phyloP scores from a whole-genome alignment of 805 yeast species.

The Candida glaebosa region DNA sequence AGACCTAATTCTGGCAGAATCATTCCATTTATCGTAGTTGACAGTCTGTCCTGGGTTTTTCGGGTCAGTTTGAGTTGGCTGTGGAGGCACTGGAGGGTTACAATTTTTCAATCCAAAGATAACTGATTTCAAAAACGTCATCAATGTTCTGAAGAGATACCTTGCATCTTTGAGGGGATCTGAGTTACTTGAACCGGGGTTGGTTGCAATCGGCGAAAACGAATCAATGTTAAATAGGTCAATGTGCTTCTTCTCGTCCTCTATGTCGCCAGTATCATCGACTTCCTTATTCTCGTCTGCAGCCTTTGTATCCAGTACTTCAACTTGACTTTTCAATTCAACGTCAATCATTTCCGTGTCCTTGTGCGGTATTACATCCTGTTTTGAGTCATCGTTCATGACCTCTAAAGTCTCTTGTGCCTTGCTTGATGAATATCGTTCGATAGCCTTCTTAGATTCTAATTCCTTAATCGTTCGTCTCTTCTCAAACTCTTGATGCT shows the following conservation, averaged over 20 bases:
- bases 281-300: constrained; percentile 1
- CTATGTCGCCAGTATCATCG: constrained; percentile 1
- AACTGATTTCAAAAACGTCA: constrained; percentile 87
- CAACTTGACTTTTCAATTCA: constrained; percentile 12
- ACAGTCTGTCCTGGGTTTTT: constrained; percentile 35
- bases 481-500: constrained; percentile 52
- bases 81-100: constrained; percentile 67
- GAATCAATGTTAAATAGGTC: constrained; percentile 36
- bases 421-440: constrained; percentile 30
- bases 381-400: background rate
- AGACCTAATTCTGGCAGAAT: constrained; percentile 77
- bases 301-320: constrained; percentile 12
- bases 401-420: background rate
- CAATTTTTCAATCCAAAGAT: constrained; percentile 86
- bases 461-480: constrained; percentile 37
- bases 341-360: background rate
- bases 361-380: background rate
- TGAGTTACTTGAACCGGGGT: constrained; percentile 44
- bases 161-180: constrained; percentile 87
- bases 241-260: constrained; percentile 14
- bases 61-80: constrained; percentile 45
- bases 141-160: constrained; percentile 78
- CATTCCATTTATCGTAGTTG: constrained; percentile 66
- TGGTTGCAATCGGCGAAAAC: constrained; percentile 56
- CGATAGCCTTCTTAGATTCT: constrained; percentile 40